Percentiles rank a stretch among this genome's conserved stretches.
Evolutionary conservation across 1,284 basidiomycete species (phyloP).

Genomic region (Tilletia caries): DNA sequence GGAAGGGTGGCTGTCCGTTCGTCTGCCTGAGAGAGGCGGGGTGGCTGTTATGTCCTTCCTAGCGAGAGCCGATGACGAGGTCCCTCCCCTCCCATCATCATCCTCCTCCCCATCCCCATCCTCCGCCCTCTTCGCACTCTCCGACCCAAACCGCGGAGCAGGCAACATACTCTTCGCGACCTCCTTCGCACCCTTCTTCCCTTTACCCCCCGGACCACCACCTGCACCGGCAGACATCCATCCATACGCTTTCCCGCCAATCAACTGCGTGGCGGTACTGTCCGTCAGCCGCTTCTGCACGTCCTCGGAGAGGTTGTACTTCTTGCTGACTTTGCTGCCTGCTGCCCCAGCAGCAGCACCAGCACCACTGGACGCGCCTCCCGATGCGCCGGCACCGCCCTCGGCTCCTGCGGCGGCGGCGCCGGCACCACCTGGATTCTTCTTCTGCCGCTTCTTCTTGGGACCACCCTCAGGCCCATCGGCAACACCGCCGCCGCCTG

Average conservation of each 20-base stretch:
- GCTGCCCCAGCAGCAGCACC: neutral
- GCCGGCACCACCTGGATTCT: neutral
- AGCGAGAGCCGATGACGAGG: neutral
- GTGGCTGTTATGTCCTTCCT: slow-evolving; percentile 8
- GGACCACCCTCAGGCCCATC: neutral
- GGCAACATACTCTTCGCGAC: slow-evolving; percentile 36
- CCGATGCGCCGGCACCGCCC: neutral
- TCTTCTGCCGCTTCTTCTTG: slow-evolving; percentile 13
- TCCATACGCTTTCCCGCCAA: slow-evolving; percentile 15
- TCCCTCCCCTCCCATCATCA: neutral
- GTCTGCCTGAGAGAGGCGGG: neutral
- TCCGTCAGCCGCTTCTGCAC: slow-evolving; percentile 48
- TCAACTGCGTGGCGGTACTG: slow-evolving; percentile 49
- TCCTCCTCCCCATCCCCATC: slow-evolving; percentile 20
- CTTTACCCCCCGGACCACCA: slow-evolving; percentile 13
- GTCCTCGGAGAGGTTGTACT: slow-evolving; percentile 48
- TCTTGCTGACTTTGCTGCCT: neutral
- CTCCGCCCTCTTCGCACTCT: slow-evolving; percentile 26
- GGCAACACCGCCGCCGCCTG: neutral
- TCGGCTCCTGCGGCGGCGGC: neutral
- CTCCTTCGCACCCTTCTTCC: slow-evolving; percentile 17
- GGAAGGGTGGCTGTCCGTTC: neutral
- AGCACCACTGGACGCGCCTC: neutral
- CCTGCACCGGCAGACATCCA: slow-evolving; percentile 23
- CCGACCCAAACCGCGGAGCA: slow-evolving; percentile 31